phyloP scores from a whole-genome alignment of 2,329 filamentous ascomycete genomes.

The Fusarium buxicola region DNA sequence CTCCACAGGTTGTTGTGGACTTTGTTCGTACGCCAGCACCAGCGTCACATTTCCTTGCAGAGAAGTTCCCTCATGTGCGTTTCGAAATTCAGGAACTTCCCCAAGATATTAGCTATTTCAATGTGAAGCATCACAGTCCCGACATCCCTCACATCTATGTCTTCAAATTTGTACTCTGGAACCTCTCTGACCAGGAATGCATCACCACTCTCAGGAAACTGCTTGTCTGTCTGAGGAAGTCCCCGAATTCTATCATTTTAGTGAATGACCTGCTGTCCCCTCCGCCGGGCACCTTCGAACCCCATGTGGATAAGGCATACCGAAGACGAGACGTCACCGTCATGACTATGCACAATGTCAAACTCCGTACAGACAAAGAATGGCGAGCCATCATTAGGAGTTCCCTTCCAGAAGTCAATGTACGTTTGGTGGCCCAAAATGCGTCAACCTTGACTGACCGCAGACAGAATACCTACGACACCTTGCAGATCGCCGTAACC shows the following conservation, averaged over 20 bases:
- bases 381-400: slow-evolving; percentile 21
- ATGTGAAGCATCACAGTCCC: not conserved
- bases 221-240: slow-evolving; percentile 41
- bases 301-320: slow-evolving; percentile 32
- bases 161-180: slow-evolving; percentile 34
- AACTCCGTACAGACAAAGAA: slow-evolving; percentile 26
- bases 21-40: slow-evolving; percentile 14
- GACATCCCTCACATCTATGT: slow-evolving; percentile 15
- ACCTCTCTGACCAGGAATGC: slow-evolving; percentile 26
- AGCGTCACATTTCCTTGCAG: slow-evolving; percentile 14
- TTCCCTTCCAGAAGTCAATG: not conserved
- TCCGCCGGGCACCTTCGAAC: slow-evolving; percentile 13
- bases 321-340: slow-evolving; percentile 38
- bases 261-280: slow-evolving; percentile 38
- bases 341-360: slow-evolving; percentile 42
- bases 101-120: not conserved
- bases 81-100: slow-evolving; percentile 14
- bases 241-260: slow-evolving; percentile 8
- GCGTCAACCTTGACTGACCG: not conserved
- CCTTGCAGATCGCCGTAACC: not conserved
- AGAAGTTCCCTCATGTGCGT: slow-evolving; percentile 2
- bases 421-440: too few species aligned
- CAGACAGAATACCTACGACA: not conserved
- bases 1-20: slow-evolving; percentile 5
- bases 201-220: slow-evolving; percentile 45